Evolutionary conservation across 1,284 basidiomycete species (phyloP).

Genomic region (Abortiporus biennis): DNA sequence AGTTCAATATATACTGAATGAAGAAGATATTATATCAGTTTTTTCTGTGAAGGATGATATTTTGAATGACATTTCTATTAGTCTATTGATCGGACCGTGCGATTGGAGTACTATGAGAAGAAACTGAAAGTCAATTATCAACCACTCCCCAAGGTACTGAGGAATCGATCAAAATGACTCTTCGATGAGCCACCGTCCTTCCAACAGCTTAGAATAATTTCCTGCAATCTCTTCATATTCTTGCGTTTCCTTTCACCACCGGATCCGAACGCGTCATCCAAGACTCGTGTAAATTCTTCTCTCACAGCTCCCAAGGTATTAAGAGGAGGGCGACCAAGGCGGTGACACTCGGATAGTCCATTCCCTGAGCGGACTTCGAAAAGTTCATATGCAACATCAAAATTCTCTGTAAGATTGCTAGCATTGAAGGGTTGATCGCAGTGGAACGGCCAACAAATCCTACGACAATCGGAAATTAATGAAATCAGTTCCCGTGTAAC

Average conservation of each 20-base stretch:
- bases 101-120: too few species aligned
- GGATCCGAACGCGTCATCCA: conserved; percentile 8
- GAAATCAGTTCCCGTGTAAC: neutral
- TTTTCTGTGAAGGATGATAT: too few species aligned
- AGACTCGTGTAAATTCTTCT: conserved; percentile 5
- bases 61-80: too few species aligned
- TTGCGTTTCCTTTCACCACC: conserved; percentile 14
- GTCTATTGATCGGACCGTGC: too few species aligned
- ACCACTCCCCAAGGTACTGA: too few species aligned
- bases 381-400: conserved; percentile 20
- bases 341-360: conserved; percentile 14
- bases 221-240: conserved; percentile 8
- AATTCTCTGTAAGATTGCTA: conserved; percentile 10
- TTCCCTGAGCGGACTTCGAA: conserved; percentile 21
- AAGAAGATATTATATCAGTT: too few species aligned
- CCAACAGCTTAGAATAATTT: conserved; percentile 8
- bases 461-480: neutral
- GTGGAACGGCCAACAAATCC: conserved; percentile 11
- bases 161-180: too few species aligned
- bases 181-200: conserved; percentile 4
- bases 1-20: too few species aligned
- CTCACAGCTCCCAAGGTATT: conserved; percentile 11
- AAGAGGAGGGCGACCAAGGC: conserved; percentile 5
- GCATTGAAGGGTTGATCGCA: conserved; percentile 16
- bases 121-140: too few species aligned